Base-by-base conservation (phyloP, 2,329 filamentous ascomycete species). In the Endothia cerciana region DNA sequence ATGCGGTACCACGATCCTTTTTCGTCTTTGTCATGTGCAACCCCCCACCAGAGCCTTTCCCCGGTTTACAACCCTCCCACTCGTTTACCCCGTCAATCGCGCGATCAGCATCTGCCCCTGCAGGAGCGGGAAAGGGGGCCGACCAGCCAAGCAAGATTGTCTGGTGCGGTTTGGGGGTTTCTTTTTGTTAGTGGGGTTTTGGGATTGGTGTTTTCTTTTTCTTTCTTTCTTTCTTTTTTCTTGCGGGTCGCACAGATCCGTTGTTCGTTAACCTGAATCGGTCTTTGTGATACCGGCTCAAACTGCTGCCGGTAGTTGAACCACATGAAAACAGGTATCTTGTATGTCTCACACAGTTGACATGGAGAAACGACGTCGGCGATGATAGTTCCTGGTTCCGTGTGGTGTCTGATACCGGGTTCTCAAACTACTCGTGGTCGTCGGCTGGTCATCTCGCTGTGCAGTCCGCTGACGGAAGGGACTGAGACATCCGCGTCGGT, bases 401-500 rank as follows among this genome's bases (percentile, higher is more conserved):
- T n/a, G n/a, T n/a, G n/a, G n/a, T n/a, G n/a, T n/a, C n/a, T 10
- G 33, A 36, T 36, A 10, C 33, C 33, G 2, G 33, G 10, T 5
- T 36, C 10, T 36, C 6, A 36, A 10, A 36, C 10, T 36, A 5
- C 10, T 36, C 33, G 33, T 10, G 33, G 6, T 36, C 33, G 33
- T 10, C 33, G 33, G 33, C 33, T 36, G 41, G 17, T n/a, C 41
- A 45, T 45, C 41, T 45, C 41, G 41, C 17, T 19, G 19, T 43
- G 41, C 4, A n/a, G n/a, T 22, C 43, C 49, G 11, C 22, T 53
- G 49, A 53, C 25, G 51, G 51, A 13, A 36, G 17, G 49, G 25
- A 33, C 51, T 55, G 51, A 55, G 51, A 55, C 51, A 55, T 55
- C 8, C 51, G 51, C 51, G 51, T 36, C 30, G 51, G 51, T 36